Evolutionary conservation across 176 grass and related monocot species (phyloP), one percentile per base, ranked within the genome.

Genomic region (Alloteropsis semialata): DNA sequence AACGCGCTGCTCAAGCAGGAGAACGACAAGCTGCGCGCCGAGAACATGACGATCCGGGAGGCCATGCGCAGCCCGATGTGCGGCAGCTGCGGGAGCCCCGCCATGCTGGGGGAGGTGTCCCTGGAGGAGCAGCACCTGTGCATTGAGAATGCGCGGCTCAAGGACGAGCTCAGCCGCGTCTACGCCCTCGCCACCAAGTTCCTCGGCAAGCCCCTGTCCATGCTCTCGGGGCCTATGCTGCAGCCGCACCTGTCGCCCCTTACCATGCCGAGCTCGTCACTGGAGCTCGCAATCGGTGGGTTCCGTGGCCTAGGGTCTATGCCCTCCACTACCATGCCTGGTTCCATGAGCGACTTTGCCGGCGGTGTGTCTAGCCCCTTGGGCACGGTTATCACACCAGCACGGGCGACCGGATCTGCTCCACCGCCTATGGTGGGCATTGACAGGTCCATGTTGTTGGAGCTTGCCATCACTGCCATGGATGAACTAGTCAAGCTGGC

Each of bases 401-500:
- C 77, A 8, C 84, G 88, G 66, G 75, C 76, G 0, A 19, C 68
- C 7, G 85, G 66, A 30, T 21, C 86, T 34, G 82, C 58, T 33
- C 25, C 80, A 1, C 73, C 59, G 18, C 24, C 82, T 6, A 59
- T 82, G 38, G 5, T 71, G 9, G 91, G 87, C 59, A 73, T 95
- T 2, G 96, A 92, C 30, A 92, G 91, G 67, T 87, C 93, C 45
- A 53, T 95, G 42, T 38, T 95, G 65, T 30, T 99, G 83, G 91
- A 99, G 73, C 80, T 99, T 19, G 96, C 96, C 1, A 84, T 96
- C n/a, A 65, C 68, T 5, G 91, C 91, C 0, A 99, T 96, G 89
- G 93, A 99, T 30, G 96, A 96, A 24, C 84, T 99, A 43, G 87
- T 99, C 66, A 99, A 96, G 87, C 87, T 99, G 91, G 91, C 96